Percentiles rank a stretch among this genome's conserved stretches.
phyloP scores from a whole-genome alignment of 805 yeast species.

The Saccharomycopsis fodiens region DNA sequence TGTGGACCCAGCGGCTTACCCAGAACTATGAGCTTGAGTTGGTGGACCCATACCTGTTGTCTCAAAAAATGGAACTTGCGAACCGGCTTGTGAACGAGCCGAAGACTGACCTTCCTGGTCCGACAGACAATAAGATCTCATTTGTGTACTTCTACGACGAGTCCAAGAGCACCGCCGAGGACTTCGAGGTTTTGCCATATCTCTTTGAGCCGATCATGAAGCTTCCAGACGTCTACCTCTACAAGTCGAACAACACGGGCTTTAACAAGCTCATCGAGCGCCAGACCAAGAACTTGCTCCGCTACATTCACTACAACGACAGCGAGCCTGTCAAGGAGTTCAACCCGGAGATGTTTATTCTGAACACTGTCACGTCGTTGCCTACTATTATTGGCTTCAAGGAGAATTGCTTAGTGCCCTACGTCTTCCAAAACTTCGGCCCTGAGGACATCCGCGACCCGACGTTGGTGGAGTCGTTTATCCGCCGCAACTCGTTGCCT shows the following conservation, averaged over 20 bases:
- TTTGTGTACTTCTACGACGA: slow-evolving; percentile 46
- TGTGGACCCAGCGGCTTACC: slow-evolving; percentile 38
- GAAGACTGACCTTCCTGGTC: slow-evolving; percentile 24
- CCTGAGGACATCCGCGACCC: slow-evolving; percentile 55
- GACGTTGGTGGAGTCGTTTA: slow-evolving; percentile 41
- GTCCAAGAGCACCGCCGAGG: slow-evolving; percentile 43
- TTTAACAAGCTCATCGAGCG: slow-evolving; percentile 32
- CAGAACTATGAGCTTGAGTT: slow-evolving; percentile 38
- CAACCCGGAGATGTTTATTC: slow-evolving; percentile 38
- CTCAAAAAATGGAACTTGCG: slow-evolving; percentile 25
- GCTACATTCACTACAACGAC: slow-evolving; percentile 37
- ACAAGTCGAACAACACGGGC: slow-evolving; percentile 40
- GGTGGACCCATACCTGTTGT: slow-evolving; percentile 22
- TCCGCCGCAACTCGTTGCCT: slow-evolving; percentile 43
- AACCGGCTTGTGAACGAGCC: slow-evolving; percentile 27
- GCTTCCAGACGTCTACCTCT: slow-evolving; percentile 48
- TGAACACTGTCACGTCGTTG: slow-evolving; percentile 47
- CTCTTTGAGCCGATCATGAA: slow-evolving; percentile 53
- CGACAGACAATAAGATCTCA: slow-evolving; percentile 35
- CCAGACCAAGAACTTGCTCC: slow-evolving; percentile 34
- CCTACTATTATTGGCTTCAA: slow-evolving; percentile 60
- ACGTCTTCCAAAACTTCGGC: slow-evolving; percentile 51
- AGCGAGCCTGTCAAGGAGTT: slow-evolving; percentile 29
- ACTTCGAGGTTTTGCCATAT: slow-evolving; percentile 52
- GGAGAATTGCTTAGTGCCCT: slow-evolving; percentile 45